These are phyloP conservation scores for Acorus calamus DNA, from an alignment of 106 monocot species.

Conservation along the genomic window DNA sequence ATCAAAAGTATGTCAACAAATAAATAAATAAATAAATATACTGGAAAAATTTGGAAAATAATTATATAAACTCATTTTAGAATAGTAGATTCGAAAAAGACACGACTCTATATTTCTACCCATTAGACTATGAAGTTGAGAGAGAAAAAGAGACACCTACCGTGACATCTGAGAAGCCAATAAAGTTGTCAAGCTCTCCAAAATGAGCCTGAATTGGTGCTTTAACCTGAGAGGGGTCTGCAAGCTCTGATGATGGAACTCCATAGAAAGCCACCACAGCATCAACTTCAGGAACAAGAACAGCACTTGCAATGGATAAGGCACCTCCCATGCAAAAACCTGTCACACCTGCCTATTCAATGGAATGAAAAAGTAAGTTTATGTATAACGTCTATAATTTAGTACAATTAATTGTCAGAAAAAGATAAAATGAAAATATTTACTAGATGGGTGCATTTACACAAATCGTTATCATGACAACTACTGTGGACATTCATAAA, in stretches of 20 bases:
- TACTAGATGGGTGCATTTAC: too few relatives aligned
- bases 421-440: too few relatives aligned
- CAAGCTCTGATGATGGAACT: constrained; percentile 63
- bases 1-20: too few relatives aligned
- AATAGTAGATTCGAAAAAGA: too few relatives aligned
- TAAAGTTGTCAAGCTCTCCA: constrained; percentile 72
- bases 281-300: constrained; percentile 84
- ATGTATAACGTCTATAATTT: neutral
- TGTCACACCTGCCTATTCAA: constrained; percentile 70
- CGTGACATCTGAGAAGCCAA: constrained; percentile 80
- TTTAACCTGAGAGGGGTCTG: constrained; percentile 65
- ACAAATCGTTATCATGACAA: too few relatives aligned
- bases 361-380: neutral
- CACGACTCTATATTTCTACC: too few relatives aligned
- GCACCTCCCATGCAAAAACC: constrained; percentile 99
- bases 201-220: constrained; percentile 92
- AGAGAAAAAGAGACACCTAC: constrained; percentile 33
- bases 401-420: neutral
- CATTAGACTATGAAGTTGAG: too few relatives aligned
- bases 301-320: constrained; percentile 73
- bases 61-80: too few relatives aligned
- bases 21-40: too few relatives aligned
- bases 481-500: too few relatives aligned
- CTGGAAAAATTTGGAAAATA: too few relatives aligned
- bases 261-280: constrained; percentile 92